Conservation (phyloP, 2,329 filamentous ascomycete species). For the Arthrobotrys megalospora region DNA sequence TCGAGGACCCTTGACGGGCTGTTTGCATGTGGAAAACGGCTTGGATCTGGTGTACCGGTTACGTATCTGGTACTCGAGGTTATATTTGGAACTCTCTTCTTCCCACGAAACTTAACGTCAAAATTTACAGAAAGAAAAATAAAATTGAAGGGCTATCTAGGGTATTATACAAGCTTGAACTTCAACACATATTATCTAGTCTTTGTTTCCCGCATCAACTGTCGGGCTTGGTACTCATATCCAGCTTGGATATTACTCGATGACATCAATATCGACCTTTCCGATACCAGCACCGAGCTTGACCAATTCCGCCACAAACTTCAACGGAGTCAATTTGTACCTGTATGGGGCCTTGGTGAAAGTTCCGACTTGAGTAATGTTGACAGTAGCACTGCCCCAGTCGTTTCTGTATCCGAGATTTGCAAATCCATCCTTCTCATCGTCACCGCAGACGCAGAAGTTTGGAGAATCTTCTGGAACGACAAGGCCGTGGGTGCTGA, state of each 20-base stretch:
- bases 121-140: not conserved
- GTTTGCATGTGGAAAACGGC: conserved; percentile 17
- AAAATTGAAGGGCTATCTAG: not conserved
- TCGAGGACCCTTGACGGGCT: conserved; percentile 15
- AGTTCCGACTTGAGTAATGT: conserved; percentile 72
- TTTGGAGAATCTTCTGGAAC: conserved; percentile 73
- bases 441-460: conserved; percentile 72
- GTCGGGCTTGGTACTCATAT: not conserved
- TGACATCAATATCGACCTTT: conserved; percentile 65
- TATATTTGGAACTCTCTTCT: too few species aligned
- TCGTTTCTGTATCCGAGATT: conserved; percentile 73
- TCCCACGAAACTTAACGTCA: too few species aligned
- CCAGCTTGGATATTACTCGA: conserved; percentile 23
- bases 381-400: conserved; percentile 70
- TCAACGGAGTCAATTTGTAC: conserved; percentile 70
- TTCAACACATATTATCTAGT: not conserved
- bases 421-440: conserved; percentile 72
- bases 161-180: conserved; percentile 22
- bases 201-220: not conserved
- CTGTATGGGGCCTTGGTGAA: conserved; percentile 71
- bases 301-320: conserved; percentile 68
- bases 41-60: not conserved
- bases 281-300: conserved; percentile 70
- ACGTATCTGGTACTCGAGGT: too few species aligned
- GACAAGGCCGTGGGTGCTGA: conserved; percentile 73